A percentile compares a stretch with the other conserved stretches of the same genome.
These are phyloP conservation scores for Anastatica hierochuntica DNA, from an alignment of 345 rosid species.

Conservation along the genomic window DNA sequence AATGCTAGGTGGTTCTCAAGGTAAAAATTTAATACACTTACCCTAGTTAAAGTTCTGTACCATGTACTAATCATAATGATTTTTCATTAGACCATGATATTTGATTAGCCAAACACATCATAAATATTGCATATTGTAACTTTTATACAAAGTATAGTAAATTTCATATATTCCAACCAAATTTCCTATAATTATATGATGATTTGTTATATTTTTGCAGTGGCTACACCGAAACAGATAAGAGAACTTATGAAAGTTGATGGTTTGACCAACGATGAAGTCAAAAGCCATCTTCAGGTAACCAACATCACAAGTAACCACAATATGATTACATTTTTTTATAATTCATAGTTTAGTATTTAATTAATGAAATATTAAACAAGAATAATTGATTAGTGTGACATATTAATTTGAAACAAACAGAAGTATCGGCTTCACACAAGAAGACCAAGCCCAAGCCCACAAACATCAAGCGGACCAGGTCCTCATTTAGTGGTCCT, in stretches of 20 bases:
- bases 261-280: constrained; percentile 99
- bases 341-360: not conserved
- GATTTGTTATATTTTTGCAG: constrained; percentile 34
- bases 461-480: constrained; percentile 53
- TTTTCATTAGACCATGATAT: no score
- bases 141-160: no score
- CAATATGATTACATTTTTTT: not conserved
- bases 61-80: no score
- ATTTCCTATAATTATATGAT: no score
- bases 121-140: no score
- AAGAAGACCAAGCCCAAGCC: constrained; percentile 88
- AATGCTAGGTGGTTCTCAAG: constrained; percentile 99
- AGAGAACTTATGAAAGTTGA: constrained; percentile 99
- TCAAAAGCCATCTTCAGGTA: constrained; percentile 99
- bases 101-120: no score
- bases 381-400: no score
- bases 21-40: constrained; percentile 30
- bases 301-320: constrained; percentile 17
- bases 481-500: constrained; percentile 71
- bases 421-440: constrained; percentile 99
- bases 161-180: no score
- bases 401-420: not conserved
- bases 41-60: not conserved
- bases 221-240: constrained; percentile 97
- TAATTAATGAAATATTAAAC: no score